phyloP scores from a whole-genome alignment of 176 grass and related monocot genomes.

The Cenchrus purpureus region DNA sequence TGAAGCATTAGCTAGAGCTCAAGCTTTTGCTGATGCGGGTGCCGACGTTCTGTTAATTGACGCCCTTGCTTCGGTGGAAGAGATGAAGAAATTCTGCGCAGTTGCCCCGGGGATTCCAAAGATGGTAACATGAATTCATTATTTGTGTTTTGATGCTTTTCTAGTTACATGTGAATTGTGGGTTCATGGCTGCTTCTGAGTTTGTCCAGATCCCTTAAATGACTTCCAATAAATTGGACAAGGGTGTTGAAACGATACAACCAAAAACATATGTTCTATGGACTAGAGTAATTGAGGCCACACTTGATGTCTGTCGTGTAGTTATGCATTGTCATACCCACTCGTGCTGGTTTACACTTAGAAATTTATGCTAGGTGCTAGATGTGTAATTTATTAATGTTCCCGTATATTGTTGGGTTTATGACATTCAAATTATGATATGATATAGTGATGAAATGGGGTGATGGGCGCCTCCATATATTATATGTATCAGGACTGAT shows the following conservation, averaged over 20 bases:
- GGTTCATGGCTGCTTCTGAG: background rate
- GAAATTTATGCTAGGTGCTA: no score
- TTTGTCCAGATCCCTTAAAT: background rate
- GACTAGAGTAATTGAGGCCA: background rate
- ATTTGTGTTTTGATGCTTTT: constrained; percentile 14
- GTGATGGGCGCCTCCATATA: no score
- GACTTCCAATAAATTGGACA: constrained; percentile 8
- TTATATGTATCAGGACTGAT: no score
- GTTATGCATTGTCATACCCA: no score
- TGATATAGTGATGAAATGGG: no score
- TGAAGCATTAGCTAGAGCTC: constrained; percentile 81
- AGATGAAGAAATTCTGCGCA: constrained; percentile 84
- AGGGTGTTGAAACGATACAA: background rate
- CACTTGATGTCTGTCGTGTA: no score
- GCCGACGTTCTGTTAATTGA: constrained; percentile 93
- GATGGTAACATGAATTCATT: constrained; percentile 60
- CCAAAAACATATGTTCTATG: background rate
- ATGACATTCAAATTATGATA: no score
- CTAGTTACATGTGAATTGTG: background rate
- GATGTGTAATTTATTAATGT: no score
- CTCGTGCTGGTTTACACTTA: no score
- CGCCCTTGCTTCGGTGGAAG: constrained; percentile 85
- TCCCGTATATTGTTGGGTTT: no score
- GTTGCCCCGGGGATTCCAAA: constrained; percentile 79
- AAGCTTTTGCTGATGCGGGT: constrained; percentile 89